Conservation (phyloP, 306 rosid species). For the Quercus rubra region DNA sequence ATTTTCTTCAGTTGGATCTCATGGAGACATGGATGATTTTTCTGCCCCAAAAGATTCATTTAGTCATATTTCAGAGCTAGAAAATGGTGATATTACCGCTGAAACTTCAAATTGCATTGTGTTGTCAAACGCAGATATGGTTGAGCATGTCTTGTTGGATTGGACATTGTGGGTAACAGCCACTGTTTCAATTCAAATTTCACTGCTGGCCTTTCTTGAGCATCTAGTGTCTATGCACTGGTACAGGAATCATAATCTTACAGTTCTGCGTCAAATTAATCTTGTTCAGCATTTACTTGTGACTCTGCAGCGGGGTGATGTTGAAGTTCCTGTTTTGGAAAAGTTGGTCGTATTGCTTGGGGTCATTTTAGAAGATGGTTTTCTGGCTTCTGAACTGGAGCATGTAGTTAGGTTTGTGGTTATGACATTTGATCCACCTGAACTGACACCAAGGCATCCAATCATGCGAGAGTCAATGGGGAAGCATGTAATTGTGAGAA, state of each 20-base stretch:
- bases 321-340: slow-evolving; percentile 96
- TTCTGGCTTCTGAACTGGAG: slow-evolving; percentile 89
- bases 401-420: slow-evolving; percentile 94
- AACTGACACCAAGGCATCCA: slow-evolving; percentile 52
- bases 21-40: slow-evolving; percentile 90
- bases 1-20: slow-evolving; percentile 83
- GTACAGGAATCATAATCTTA: slow-evolving; percentile 96
- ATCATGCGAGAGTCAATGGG: slow-evolving; percentile 93
- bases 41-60: slow-evolving; percentile 83
- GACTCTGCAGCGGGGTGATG: slow-evolving; percentile 97
- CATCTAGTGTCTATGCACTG: slow-evolving; percentile 99
- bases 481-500: slow-evolving; percentile 96
- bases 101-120: slow-evolving; percentile 98
- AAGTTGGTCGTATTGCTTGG: slow-evolving; percentile 96
- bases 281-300: slow-evolving; percentile 98
- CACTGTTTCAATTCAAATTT: slow-evolving; percentile 80
- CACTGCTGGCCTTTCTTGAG: slow-evolving; percentile 93
- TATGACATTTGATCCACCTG: slow-evolving; percentile 99
- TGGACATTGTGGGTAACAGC: slow-evolving; percentile 99
- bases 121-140: slow-evolving; percentile 99
- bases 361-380: slow-evolving; percentile 95
- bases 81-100: slow-evolving; percentile 65
- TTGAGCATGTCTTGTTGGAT: slow-evolving; percentile 96
- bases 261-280: slow-evolving; percentile 81
- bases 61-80: slow-evolving; percentile 97